Conservation (phyloP, 495 filamentous ascomycete species). For the Talaromyces wortmannii region DNA sequence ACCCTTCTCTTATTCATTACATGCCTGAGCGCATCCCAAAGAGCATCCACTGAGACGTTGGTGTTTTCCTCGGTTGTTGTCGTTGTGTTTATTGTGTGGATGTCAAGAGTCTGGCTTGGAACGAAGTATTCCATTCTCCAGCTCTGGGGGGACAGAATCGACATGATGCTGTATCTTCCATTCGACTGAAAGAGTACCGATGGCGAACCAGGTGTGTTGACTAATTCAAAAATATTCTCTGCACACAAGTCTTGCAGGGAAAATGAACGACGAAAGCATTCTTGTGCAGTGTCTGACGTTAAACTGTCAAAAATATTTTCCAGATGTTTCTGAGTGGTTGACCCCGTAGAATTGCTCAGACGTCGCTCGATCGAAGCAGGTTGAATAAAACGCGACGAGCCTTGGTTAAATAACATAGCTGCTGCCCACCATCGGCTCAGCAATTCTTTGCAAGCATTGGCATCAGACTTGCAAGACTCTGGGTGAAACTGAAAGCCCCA, state of each 20-base stretch:
- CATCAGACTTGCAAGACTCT: slow-evolving; percentile 81
- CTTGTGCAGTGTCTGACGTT: slow-evolving; percentile 22
- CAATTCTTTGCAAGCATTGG: slow-evolving; percentile 54
- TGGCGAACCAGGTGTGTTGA: slow-evolving; percentile 29
- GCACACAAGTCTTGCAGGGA: slow-evolving; percentile 12
- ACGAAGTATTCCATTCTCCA: slow-evolving; percentile 37
- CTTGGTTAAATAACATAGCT: slow-evolving; percentile 29
- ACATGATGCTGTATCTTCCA: slow-evolving; percentile 32
- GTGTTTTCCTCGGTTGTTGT: not conserved
- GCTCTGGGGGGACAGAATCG: slow-evolving; percentile 29
- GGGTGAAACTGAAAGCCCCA: slow-evolving; percentile 95
- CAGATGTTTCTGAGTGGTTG: slow-evolving; percentile 17
- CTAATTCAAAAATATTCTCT: slow-evolving; percentile 25
- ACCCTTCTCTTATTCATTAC: slow-evolving; percentile 50
- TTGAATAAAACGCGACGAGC: slow-evolving; percentile 15
- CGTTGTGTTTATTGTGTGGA: slow-evolving; percentile 14
- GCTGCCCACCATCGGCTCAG: slow-evolving; percentile 70
- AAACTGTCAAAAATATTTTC: slow-evolving; percentile 30
- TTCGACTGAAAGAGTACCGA: slow-evolving; percentile 37
- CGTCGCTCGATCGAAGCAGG: not conserved
- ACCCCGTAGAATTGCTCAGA: not conserved
- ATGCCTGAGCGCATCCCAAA: slow-evolving; percentile 37
- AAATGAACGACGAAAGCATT: slow-evolving; percentile 21
- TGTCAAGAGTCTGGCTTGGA: slow-evolving; percentile 11
- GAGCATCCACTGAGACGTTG: slow-evolving; percentile 18